phyloP scores from a whole-genome alignment of 2,329 filamentous ascomycete species.

The Aspergillus glaucus region DNA sequence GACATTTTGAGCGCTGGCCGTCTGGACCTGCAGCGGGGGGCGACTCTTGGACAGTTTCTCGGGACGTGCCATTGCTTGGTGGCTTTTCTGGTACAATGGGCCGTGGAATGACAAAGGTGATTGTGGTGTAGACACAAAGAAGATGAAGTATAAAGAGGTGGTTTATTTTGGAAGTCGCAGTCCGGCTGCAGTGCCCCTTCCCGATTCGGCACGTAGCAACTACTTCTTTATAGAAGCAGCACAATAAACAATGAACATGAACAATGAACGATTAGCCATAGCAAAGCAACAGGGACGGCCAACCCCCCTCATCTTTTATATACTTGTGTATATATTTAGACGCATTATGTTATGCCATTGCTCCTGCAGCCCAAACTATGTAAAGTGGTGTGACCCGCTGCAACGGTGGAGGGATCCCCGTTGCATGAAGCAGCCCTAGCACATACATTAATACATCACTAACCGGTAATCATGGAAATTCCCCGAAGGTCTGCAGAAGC shows the following conservation, averaged over 20 bases:
- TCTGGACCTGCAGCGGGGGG: neutral
- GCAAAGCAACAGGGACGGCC: too few relatives aligned
- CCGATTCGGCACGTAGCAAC: neutral
- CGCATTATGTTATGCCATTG: too few relatives aligned
- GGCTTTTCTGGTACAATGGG: neutral
- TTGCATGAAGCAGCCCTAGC: too few relatives aligned
- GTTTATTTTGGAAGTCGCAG: neutral
- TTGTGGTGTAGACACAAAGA: neutral
- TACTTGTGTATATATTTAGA: too few relatives aligned
- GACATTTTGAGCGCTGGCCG: neutral
- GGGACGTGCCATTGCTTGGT: neutral
- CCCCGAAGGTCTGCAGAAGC: neutral
- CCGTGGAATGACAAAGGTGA: neutral
- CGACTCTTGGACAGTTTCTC: neutral
- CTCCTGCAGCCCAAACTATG: too few relatives aligned
- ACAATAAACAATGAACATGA: too few relatives aligned
- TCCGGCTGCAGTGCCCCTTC: neutral
- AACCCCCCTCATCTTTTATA: too few relatives aligned
- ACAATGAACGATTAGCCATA: too few relatives aligned
- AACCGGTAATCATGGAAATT: neutral
- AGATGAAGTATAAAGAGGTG: neutral
- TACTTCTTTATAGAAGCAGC: too few relatives aligned
- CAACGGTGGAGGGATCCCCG: too few relatives aligned
- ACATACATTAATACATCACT: neutral
- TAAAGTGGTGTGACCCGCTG: too few relatives aligned